phyloP scores from a whole-genome alignment of 306 rosid species.

The Abrus precatorius region DNA sequence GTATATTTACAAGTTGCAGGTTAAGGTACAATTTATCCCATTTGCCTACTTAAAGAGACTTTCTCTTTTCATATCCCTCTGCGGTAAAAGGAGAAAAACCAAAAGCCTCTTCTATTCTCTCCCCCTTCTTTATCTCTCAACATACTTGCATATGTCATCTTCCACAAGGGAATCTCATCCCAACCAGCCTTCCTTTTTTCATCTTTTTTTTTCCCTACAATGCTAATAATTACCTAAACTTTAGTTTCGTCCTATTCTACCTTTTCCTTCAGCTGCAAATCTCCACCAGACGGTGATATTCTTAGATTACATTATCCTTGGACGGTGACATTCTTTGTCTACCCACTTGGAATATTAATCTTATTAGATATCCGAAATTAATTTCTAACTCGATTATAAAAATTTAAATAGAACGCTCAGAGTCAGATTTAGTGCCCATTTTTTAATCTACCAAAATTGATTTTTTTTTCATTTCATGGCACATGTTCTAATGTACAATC shows the following conservation, averaged over 20 bases:
- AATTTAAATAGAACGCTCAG: not conserved
- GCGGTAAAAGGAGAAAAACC: slow-evolving; percentile 77
- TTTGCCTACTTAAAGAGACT: slow-evolving; percentile 81
- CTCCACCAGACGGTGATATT: slow-evolving; percentile 25
- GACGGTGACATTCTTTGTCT: slow-evolving; percentile 12
- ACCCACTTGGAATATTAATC: slow-evolving; percentile 28
- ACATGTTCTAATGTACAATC: too few species aligned
- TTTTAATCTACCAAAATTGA: too few species aligned
- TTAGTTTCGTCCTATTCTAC: slow-evolving; percentile 63
- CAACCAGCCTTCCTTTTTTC: slow-evolving; percentile 60
- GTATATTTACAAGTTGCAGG: slow-evolving; percentile 81
- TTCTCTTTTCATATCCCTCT: slow-evolving; percentile 57
- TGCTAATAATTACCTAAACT: slow-evolving; percentile 65
- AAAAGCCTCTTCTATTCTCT: slow-evolving; percentile 78
- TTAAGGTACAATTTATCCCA: slow-evolving; percentile 83
- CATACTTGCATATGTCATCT: slow-evolving; percentile 82
- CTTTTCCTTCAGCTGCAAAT: slow-evolving; percentile 59
- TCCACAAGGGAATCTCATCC: slow-evolving; percentile 79
- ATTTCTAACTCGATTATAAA: not conserved
- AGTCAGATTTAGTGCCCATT: too few species aligned
- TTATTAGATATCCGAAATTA: not conserved
- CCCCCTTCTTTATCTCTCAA: slow-evolving; percentile 52
- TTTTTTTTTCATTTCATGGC: too few species aligned
- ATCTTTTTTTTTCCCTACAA: slow-evolving; percentile 64
- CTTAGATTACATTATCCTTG: slow-evolving; percentile 11